A percentile compares a stretch with the other conserved stretches of the same genome.
Conservation (phyloP, 1,284 basidiomycete genomes). For the Ganoderma meredithae region DNA sequence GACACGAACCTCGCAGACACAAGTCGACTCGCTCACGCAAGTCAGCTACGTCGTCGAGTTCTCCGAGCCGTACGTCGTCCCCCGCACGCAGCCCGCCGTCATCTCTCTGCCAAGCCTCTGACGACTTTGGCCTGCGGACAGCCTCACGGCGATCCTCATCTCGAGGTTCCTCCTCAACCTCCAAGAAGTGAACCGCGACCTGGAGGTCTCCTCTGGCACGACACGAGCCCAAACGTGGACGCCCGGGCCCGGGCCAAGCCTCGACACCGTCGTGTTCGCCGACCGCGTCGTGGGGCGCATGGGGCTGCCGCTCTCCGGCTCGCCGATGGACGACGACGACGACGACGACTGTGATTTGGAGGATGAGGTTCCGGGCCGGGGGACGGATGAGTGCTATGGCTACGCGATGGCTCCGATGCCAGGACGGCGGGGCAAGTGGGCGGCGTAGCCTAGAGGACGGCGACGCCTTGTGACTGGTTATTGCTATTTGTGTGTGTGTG, state of each 20-base stretch:
- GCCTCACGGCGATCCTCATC: conserved; percentile 5
- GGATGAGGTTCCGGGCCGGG: not conserved
- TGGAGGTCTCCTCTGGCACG: not conserved
- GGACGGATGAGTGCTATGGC: not conserved
- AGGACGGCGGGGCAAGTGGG: not conserved
- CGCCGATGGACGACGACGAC: not conserved
- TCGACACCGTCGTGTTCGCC: not conserved
- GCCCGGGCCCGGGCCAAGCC: not conserved
- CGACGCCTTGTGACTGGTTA: too few relatives aligned
- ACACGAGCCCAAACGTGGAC: not conserved
- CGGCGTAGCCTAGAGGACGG: not conserved
- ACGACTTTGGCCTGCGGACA: not conserved
- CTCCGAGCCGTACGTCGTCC: not conserved
- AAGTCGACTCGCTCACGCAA: conserved; percentile 3
- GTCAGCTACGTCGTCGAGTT: conserved; percentile 10
- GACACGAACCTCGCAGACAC: not conserved
- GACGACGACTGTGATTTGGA: not conserved
- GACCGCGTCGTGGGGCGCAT: not conserved
- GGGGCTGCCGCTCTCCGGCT: not conserved
- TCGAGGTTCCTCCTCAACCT: conserved; percentile 5
- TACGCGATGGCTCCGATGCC: not conserved
- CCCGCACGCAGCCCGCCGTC: too few relatives aligned
- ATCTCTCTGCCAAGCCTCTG: not conserved
- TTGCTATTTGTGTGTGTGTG: too few relatives aligned
- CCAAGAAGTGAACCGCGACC: not conserved